phyloP scores from a whole-genome alignment of 257 asterid species.

The Petunia secreta region DNA sequence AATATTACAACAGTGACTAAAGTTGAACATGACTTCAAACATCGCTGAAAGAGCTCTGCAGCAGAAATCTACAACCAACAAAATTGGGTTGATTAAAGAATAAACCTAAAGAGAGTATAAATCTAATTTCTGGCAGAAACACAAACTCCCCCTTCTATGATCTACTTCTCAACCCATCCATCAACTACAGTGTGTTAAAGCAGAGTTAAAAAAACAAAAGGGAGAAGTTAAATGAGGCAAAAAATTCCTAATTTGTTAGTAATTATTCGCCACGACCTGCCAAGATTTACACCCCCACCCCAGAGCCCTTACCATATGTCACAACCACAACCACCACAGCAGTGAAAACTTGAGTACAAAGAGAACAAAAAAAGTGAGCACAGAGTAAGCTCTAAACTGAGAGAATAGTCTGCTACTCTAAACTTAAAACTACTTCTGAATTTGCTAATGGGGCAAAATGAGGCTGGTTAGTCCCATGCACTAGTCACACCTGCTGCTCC shows the following conservation, averaged over 20 bases:
- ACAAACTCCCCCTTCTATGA: constrained; percentile 37
- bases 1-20: constrained; percentile 33
- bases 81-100: constrained; percentile 34
- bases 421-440: constrained; percentile 24
- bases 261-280: constrained; percentile 31
- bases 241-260: constrained; percentile 43
- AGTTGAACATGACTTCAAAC: constrained; percentile 25
- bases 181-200: constrained; percentile 23
- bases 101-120: constrained; percentile 35
- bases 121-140: constrained; percentile 40
- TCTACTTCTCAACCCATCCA: constrained; percentile 26
- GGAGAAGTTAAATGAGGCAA: constrained; percentile 31
- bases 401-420: constrained; percentile 23
- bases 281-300: constrained; percentile 6
- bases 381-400: constrained; percentile 27
- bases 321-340: background rate
- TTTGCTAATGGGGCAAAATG: background rate
- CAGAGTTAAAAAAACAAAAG: constrained; percentile 26
- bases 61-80: constrained; percentile 41
- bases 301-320: background rate
- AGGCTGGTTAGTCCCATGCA: constrained; percentile 71
- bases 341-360: background rate
- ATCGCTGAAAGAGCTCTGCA: constrained; percentile 35
- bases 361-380: constrained; percentile 9
- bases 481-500: constrained; percentile 69